Evolutionary conservation across 2,329 filamentous ascomycete genomes (phyloP), one percentile per base, ranked within the genome.

Genomic region (Didymella keratinophila): DNA sequence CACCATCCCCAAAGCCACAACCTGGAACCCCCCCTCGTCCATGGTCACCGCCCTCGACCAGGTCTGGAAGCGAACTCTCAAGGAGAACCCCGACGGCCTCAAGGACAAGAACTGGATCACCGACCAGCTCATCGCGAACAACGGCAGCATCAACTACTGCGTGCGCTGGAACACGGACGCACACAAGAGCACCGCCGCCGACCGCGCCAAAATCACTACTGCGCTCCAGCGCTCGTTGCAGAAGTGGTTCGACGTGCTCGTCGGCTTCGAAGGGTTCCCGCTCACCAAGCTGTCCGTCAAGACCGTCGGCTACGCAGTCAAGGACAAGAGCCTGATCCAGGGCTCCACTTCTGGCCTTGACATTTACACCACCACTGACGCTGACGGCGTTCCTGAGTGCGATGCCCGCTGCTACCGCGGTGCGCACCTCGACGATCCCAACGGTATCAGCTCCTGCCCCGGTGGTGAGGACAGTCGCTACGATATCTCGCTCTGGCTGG

Each of bases 201-300:
- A 79, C 47, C 79, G 80, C 10, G 66, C 68, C n/a, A 65, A 76
- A 37, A 71, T 79, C 36, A 73, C 73, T 36, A 55, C 66, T 10
- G 75, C 75, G 0, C 65, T 79, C 2, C 71, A 78, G 49, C 65
- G 65, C 21, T 73, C 73, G 5, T 69, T 80, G 65, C 66, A 76
- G 51, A 76, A 76, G 56, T 81, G 79, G 80, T 78, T 79, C 53
- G 78, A 80, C 57, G 76, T 77, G 58, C 71, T 81, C 20, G 76
- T 78, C 16, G 80, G 79, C 28, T 82, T 76, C 42, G 79, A 81
- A 41, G 78, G 77, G 51, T 82, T 80, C 67, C 80, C 80, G 2
- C 78, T 76, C 36, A 68, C 66, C 52, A 69, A 74, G 9, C 64
- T 82, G 41, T 71, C 77, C 32, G 71, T 77, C n/a, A 68, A 75